Conservation (phyloP, 2,329 filamentous ascomycete genomes). For the Botryosphaeria dothidea region DNA sequence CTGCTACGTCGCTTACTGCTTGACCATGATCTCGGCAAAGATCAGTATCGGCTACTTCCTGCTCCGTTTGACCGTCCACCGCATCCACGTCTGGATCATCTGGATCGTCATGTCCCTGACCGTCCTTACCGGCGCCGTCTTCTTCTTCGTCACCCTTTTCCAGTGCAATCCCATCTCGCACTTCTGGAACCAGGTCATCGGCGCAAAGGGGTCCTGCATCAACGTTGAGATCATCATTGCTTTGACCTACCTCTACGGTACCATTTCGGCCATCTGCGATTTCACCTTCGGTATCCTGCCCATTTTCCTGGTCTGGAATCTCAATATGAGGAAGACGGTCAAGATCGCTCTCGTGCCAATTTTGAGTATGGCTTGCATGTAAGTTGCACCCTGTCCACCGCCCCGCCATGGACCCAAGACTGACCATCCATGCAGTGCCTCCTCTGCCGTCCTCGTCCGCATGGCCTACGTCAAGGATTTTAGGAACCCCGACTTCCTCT, state of each 20-base stretch:
- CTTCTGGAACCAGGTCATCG: constrained; percentile 50
- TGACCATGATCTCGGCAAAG: constrained; percentile 18
- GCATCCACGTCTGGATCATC: constrained; percentile 33
- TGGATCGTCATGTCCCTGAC: constrained; percentile 37
- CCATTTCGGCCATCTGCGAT: constrained; percentile 48
- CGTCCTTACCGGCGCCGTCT: constrained; percentile 39
- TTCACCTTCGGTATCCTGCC: constrained; percentile 54
- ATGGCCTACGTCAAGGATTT: constrained; percentile 39
- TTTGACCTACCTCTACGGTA: constrained; percentile 50
- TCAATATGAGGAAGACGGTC: constrained; percentile 50
- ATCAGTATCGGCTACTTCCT: constrained; percentile 13
- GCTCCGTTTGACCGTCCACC: constrained; percentile 5
- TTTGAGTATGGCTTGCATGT: constrained; percentile 51
- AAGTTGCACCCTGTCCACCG: neutral
- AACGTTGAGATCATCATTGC: constrained; percentile 43
- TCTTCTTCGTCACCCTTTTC: constrained; percentile 52
- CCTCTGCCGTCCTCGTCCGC: constrained; percentile 37
- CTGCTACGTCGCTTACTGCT: constrained; percentile 18
- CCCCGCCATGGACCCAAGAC: neutral
- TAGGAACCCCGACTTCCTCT: constrained; percentile 37
- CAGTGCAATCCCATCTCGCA: constrained; percentile 52
- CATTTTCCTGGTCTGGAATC: constrained; percentile 52
- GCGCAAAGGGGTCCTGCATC: constrained; percentile 43
- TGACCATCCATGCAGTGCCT: constrained; percentile 23
- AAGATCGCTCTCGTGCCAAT: constrained; percentile 51